These are phyloP conservation scores for Fusarium nanum DNA, from an alignment of 2,329 filamentous ascomycete genomes.

Conservation along the genomic window DNA sequence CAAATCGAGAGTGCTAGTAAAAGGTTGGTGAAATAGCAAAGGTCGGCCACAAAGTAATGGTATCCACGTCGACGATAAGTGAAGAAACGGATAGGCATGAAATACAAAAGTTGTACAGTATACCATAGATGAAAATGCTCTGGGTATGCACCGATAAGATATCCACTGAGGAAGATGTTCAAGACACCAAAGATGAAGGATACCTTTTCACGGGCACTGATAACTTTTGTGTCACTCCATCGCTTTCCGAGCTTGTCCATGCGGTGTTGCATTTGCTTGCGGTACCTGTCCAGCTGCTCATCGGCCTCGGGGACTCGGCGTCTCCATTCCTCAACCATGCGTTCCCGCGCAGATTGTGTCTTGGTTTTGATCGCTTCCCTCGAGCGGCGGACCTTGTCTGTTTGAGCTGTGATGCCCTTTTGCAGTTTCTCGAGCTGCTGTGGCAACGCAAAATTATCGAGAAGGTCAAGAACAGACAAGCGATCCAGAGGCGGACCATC, in stretches of 20 bases:
- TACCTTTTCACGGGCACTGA: slow-evolving; percentile 91
- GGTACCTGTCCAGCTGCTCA: slow-evolving; percentile 92
- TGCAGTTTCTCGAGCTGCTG: slow-evolving; percentile 93
- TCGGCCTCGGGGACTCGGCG: slow-evolving; percentile 87
- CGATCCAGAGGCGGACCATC: slow-evolving; percentile 89
- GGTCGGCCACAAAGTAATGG: slow-evolving; percentile 95
- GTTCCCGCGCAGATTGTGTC: slow-evolving; percentile 82
- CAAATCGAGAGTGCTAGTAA: slow-evolving; percentile 85
- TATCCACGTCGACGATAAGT: slow-evolving; percentile 92
- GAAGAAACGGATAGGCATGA: slow-evolving; percentile 95
- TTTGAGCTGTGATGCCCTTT: slow-evolving; percentile 82
- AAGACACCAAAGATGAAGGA: slow-evolving; percentile 96
- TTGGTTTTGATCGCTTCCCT: slow-evolving; percentile 82
- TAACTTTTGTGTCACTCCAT: slow-evolving; percentile 90
- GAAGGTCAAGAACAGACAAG: slow-evolving; percentile 88
- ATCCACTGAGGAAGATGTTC: slow-evolving; percentile 97
- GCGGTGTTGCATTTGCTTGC: slow-evolving; percentile 84
- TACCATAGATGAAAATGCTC: slow-evolving; percentile 95
- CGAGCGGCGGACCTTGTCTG: slow-evolving; percentile 84
- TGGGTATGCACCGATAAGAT: slow-evolving; percentile 87
- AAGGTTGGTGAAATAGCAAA: slow-evolving; percentile 98
- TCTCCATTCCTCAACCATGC: slow-evolving; percentile 93
- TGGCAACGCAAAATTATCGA: slow-evolving; percentile 92
- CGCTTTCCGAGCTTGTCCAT: slow-evolving; percentile 87
- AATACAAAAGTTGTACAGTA: slow-evolving; percentile 86